Evolutionary conservation across 2,329 filamentous ascomycete genomes (phyloP).

Genomic region (Hypomyces perniciosus): DNA sequence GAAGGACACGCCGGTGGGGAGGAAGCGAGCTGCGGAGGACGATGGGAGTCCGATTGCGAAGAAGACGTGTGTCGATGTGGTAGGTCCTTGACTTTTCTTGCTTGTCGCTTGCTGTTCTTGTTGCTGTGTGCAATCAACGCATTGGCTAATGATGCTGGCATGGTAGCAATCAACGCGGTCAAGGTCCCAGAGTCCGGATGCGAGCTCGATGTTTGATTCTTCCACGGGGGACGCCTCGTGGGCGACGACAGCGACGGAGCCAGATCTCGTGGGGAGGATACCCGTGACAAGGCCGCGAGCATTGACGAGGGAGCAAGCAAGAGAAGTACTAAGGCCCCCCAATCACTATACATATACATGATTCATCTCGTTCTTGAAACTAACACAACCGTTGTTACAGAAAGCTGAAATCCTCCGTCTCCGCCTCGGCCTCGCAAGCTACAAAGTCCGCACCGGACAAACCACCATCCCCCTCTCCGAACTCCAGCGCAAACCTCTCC

Average conservation of each 20-base stretch:
- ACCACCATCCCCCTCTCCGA: constrained; percentile 57
- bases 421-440: constrained; percentile 64
- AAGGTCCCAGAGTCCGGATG: constrained; percentile 33
- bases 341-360: background rate
- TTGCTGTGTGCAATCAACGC: background rate
- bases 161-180: constrained; percentile 15
- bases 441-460: constrained; percentile 71
- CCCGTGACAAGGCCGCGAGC: constrained; percentile 15
- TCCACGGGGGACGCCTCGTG: constrained; percentile 43
- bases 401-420: constrained; percentile 61
- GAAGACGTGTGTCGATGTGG: constrained; percentile 30
- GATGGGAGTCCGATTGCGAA: constrained; percentile 23
- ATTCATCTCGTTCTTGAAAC: background rate
- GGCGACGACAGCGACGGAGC: constrained; percentile 45
- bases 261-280: constrained; percentile 26
- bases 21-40: constrained; percentile 22
- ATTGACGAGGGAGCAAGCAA: constrained; percentile 47
- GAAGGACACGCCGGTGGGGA: constrained; percentile 18
- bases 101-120: background rate
- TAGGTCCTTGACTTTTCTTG: constrained; percentile 14
- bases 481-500: constrained; percentile 39
- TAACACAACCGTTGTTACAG: constrained; percentile 26
- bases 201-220: constrained; percentile 46
- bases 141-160: background rate
- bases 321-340: constrained; percentile 35